A percentile compares a stretch with the other conserved stretches of the same genome.
phyloP scores from a whole-genome alignment of 2,329 filamentous ascomycete species.

The Hypoxylon sp. region DNA sequence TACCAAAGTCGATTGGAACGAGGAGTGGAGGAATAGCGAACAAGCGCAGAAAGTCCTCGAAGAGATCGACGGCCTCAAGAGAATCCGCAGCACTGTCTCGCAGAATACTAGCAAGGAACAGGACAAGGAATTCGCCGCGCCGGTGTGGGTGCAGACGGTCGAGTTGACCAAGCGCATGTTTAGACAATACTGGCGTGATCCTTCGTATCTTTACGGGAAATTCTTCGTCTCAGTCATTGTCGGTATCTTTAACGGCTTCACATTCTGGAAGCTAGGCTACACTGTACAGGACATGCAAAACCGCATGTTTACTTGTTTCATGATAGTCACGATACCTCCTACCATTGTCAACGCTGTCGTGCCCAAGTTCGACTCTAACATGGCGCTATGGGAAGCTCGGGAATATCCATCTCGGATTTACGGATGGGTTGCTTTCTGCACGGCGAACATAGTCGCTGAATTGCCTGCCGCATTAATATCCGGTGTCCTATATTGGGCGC shows the following conservation, averaged over 20 bases:
- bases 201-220: conserved; percentile 83
- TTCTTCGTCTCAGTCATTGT: conserved; percentile 79
- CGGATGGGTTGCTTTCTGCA: conserved; percentile 82
- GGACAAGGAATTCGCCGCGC: conserved; percentile 75
- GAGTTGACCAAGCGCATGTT: conserved; percentile 80
- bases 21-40: conserved; percentile 78
- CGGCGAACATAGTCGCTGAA: conserved; percentile 79
- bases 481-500: conserved; percentile 76
- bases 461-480: conserved; percentile 78
- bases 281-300: conserved; percentile 79
- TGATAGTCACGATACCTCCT: conserved; percentile 76
- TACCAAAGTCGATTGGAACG: conserved; percentile 76
- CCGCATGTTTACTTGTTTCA: conserved; percentile 80
- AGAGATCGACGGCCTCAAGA: conserved; percentile 75
- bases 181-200: conserved; percentile 80
- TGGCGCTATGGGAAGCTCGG: conserved; percentile 79
- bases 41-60: conserved; percentile 71
- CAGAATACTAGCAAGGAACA: conserved; percentile 58
- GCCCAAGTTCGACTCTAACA: conserved; percentile 83
- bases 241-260: conserved; percentile 85
- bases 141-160: conserved; percentile 72
- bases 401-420: conserved; percentile 83
- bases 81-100: conserved; percentile 45
- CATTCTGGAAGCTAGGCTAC: conserved; percentile 79
- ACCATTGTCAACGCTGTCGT: conserved; percentile 81